Evolutionary conservation across 176 grass and related monocot genomes (phyloP).

Genomic region (Carex cristatella): DNA sequence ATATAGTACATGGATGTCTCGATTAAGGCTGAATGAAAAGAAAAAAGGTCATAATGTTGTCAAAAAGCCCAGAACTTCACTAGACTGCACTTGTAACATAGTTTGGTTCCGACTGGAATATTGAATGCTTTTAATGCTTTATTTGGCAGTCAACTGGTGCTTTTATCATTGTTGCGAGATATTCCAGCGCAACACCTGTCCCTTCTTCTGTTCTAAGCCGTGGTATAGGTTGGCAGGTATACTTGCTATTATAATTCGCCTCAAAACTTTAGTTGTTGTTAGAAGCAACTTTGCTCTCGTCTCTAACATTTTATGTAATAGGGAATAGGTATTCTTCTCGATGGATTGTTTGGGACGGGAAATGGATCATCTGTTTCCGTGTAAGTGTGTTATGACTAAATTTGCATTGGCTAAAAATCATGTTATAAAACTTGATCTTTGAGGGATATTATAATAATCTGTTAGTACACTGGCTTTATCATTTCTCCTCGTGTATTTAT

Average conservation of each 20-base stretch:
- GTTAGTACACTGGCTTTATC: neutral
- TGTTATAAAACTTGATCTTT: neutral
- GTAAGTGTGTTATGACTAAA: constrained; percentile 39
- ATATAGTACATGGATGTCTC: neutral
- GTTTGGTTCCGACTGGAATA: neutral
- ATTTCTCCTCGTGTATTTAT: neutral
- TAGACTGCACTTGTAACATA: neutral
- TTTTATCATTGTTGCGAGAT: constrained; percentile 91
- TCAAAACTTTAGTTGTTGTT: neutral
- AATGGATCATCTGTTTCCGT: constrained; percentile 92
- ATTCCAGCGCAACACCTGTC: constrained; percentile 84
- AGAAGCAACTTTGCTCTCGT: neutral
- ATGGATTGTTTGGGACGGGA: constrained; percentile 93
- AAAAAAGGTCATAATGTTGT: neutral
- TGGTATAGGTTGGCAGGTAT: constrained; percentile 95
- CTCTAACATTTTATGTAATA: constrained; percentile 28
- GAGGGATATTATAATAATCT: neutral
- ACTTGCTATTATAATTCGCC: constrained; percentile 11
- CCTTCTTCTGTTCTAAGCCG: constrained; percentile 94
- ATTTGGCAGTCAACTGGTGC: constrained; percentile 74
- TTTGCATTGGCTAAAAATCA: neutral
- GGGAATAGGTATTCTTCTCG: constrained; percentile 92
- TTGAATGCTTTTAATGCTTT: neutral
- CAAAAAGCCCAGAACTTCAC: too few relatives aligned
- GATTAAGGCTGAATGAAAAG: neutral